phyloP scores from a whole-genome alignment of 2,329 filamentous ascomycete genomes.

The Elsinoe arachidis region DNA sequence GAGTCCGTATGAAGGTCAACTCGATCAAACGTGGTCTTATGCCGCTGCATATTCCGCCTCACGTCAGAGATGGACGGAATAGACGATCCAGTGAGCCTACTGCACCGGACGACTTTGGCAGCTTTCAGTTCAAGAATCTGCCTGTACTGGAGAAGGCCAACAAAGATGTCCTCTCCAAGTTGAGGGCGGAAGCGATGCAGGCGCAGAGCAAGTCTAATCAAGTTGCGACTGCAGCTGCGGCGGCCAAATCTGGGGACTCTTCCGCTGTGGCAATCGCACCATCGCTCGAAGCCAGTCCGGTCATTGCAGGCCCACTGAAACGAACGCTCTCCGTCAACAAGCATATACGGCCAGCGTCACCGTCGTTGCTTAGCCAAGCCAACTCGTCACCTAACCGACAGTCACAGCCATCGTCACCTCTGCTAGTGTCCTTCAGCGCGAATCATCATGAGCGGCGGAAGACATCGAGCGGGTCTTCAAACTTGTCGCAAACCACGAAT shows the following conservation, averaged over 20 bases:
- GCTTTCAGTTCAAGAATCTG: slow-evolving; percentile 93
- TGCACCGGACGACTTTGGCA: slow-evolving; percentile 84
- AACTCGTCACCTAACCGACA: slow-evolving; percentile 81
- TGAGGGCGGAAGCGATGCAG: slow-evolving; percentile 82
- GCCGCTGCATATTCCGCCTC: slow-evolving; percentile 91
- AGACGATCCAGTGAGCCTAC: slow-evolving; percentile 86
- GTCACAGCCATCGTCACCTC: slow-evolving; percentile 76
- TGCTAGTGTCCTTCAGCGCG: slow-evolving; percentile 94
- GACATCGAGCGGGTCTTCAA: slow-evolving; percentile 81
- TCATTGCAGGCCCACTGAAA: slow-evolving; percentile 71
- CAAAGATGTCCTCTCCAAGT: slow-evolving; percentile 95
- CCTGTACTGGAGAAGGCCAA: slow-evolving; percentile 96
- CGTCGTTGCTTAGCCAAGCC: slow-evolving; percentile 67
- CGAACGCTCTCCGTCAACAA: slow-evolving; percentile 77
- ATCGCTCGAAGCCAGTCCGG: slow-evolving; percentile 74
- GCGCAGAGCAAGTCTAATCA: slow-evolving; percentile 45
- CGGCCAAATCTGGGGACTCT: slow-evolving; percentile 13
- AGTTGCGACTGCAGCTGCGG: slow-evolving; percentile 26
- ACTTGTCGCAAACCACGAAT: slow-evolving; percentile 68
- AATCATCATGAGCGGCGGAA: slow-evolving; percentile 78
- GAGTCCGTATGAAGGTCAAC: slow-evolving; percentile 75
- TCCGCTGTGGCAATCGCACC: slow-evolving; percentile 45
- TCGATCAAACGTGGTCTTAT: slow-evolving; percentile 85
- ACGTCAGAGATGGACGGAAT: slow-evolving; percentile 84
- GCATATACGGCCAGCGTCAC: slow-evolving; percentile 72